These are phyloP conservation scores for Jackrogersella minutella DNA, from an alignment of 495 filamentous ascomycete species.

Conservation along the genomic window DNA sequence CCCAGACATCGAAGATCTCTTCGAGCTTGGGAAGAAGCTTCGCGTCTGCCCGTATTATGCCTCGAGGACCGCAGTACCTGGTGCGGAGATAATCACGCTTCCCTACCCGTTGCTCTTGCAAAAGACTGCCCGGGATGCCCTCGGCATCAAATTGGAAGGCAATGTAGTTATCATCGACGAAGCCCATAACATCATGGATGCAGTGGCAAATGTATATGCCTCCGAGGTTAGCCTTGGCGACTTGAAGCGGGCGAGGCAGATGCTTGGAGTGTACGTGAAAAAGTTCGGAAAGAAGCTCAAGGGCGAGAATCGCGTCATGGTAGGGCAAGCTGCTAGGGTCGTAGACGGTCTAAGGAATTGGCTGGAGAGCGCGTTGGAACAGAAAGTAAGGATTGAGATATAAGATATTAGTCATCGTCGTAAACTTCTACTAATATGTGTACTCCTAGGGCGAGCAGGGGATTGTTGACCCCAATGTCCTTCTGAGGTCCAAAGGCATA, in stretches of 20 bases:
- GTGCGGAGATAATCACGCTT: conserved; percentile 91
- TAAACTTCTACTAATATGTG: neutral
- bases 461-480: conserved; percentile 66
- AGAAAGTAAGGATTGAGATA: conserved; percentile 51
- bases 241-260: conserved; percentile 71
- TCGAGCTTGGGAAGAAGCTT: conserved; percentile 75
- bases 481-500: conserved; percentile 85
- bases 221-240: conserved; percentile 76
- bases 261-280: conserved; percentile 82
- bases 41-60: conserved; percentile 96
- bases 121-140: conserved; percentile 85
- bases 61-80: conserved; percentile 79
- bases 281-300: conserved; percentile 88
- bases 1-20: conserved; percentile 93
- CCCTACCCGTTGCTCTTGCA: conserved; percentile 93
- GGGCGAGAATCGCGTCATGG: conserved; percentile 90
- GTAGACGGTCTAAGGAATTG: conserved; percentile 77
- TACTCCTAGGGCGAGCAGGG: conserved; percentile 57
- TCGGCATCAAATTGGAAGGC: conserved; percentile 83
- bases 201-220: conserved; percentile 87
- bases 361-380: conserved; percentile 59
- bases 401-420: neutral
- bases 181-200: conserved; percentile 97
- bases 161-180: conserved; percentile 96
- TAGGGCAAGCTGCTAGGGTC: conserved; percentile 83